Base-by-base conservation (phyloP, 768 basidiomycete species). In the Sarcodon aspratus region DNA sequence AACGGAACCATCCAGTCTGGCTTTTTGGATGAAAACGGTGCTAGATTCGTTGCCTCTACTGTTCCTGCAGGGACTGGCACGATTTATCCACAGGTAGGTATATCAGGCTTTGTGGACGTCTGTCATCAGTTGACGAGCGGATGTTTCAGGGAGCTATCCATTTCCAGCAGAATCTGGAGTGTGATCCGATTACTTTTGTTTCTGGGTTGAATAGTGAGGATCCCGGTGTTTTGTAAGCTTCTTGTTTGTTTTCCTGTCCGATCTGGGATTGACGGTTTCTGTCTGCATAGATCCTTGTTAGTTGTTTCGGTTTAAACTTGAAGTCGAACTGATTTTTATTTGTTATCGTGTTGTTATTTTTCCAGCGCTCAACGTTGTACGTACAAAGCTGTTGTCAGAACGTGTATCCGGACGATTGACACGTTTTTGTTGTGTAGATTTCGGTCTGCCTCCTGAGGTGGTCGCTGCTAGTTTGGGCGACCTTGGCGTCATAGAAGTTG, bases 11-110 rank as follows among this genome's bases (percentile, higher is more conserved):
- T 47, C 9, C 15, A 42, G 27, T 51, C 51, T 18, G 63, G 63
- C 45, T 55, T 60, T 48, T 47, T 64, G 34, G 52, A 50, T 7
- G 63, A 64, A 54, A 64, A 63, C 50, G 63, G 61, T 32, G 57
- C 58, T 0, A 56, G 60, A 32, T 60, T 62, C 49, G 52, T 62
- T 38, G 47, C 53, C 46, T 59, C 61, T 53, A 54, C 47, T 13
- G 40, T 64, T 40, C 15, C 48, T n/a, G 48, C 56, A 1, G 59
- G 60, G 4, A 45, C 51, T 21, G 61, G 56, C 1, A 57, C 53
- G 33, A 34, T 63, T 33, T 60, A 61, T 53, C 57, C 52, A 33
- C 49, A 44, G 51, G 57, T 56, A 9, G n/a, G 47, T 46, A 5
- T 27, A 27, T 27, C 21, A 5, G 21, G 21, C 5, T 27, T 27